Percentiles rank a stretch among this genome's conserved stretches.
phyloP scores from a whole-genome alignment of 164 flowering plant genomes.

The Macadamia tetraphylla region DNA sequence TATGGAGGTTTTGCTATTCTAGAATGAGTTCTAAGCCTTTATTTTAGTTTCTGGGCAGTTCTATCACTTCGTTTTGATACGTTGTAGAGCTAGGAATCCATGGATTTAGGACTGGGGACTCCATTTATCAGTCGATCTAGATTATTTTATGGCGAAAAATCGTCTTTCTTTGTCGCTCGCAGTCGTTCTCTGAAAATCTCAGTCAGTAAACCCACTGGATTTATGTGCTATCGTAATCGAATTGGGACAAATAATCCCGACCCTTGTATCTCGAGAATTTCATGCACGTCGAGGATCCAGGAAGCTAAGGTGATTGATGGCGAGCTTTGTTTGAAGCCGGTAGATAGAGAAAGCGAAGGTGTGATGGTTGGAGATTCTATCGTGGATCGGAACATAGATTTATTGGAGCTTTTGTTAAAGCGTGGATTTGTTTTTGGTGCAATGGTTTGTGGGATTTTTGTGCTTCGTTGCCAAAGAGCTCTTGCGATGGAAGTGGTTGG shows the following conservation, averaged over 20 bases:
- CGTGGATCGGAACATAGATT: conserved; percentile 17
- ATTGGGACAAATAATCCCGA: conserved; percentile 5
- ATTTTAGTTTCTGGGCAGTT: not conserved
- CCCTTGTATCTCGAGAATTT: conserved; percentile 6
- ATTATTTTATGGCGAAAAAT: conserved; percentile 11
- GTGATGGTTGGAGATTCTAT: conserved; percentile 4
- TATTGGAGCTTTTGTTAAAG: conserved; percentile 29
- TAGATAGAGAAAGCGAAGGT: conserved; percentile 3
- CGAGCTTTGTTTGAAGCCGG: conserved; percentile 7
- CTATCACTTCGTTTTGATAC: not conserved
- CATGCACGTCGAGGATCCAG: not conserved
- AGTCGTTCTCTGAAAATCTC: conserved; percentile 19
- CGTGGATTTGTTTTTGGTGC: conserved; percentile 48
- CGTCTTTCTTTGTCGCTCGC: conserved; percentile 5
- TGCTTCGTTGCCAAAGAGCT: conserved; percentile 47
- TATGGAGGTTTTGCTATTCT: not conserved
- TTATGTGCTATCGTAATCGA: conserved; percentile 9
- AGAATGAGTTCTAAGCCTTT: not conserved
- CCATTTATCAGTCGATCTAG: conserved; percentile 20
- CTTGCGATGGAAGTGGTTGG: conserved; percentile 56
- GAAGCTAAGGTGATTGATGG: not conserved
- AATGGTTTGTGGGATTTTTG: conserved; percentile 55
- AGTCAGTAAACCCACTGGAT: not conserved
- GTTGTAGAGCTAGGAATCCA: not conserved
- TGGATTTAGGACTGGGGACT: conserved; percentile 31